Base-by-base conservation (phyloP, 495 filamentous ascomycete species). In the Xylaria cubensis region DNA sequence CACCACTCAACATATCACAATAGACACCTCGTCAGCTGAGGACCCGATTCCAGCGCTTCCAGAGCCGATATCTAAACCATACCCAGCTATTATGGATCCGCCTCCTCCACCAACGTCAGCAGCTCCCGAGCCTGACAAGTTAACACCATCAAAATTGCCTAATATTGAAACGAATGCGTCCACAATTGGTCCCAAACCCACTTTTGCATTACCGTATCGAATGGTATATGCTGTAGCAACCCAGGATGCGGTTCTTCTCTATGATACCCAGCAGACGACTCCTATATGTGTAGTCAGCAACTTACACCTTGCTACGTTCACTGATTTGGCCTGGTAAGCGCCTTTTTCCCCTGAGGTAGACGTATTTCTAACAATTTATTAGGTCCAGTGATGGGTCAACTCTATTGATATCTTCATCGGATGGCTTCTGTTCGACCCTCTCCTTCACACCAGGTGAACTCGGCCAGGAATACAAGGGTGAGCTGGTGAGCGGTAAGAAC, bases 191-290 rank as follows among this genome's bases (percentile, higher is more conserved):
- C 87, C 91, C 9, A 87, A 88, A 39, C 85, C 93, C 0, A 91
- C 91, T 0, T 98, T 99, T 80, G 86, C 90, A 1, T 84, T 98
- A 48, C 93, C 94, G 1, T 98, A 99, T 79, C 92, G 97, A 17
- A 92, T 98, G 79, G 90, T 98, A 0, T 99, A 98, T 83, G 96
- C 95, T 7, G 96, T 99, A 58, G 97, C 96, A 19, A 99, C 97
- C 0, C 94, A 98, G 78, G 97, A 99, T 80, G 92, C 97, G 0
- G 91, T 99, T n/a, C 82, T 97, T 46, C 87, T 99, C 39, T 98
- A 98, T 80, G 97, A 99, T 79, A 99, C 97, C 0, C 97, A 99
- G 76, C 97, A 99, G 75, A 90, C 94, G 72, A 96, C 93, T 3
- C 96, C 97, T 4, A 84, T 99, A 36, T 96, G 92, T 80, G 83